Evolutionary conservation across 495 filamentous ascomycete species (phyloP).

Genomic region (Venustampulla echinocandica): DNA sequence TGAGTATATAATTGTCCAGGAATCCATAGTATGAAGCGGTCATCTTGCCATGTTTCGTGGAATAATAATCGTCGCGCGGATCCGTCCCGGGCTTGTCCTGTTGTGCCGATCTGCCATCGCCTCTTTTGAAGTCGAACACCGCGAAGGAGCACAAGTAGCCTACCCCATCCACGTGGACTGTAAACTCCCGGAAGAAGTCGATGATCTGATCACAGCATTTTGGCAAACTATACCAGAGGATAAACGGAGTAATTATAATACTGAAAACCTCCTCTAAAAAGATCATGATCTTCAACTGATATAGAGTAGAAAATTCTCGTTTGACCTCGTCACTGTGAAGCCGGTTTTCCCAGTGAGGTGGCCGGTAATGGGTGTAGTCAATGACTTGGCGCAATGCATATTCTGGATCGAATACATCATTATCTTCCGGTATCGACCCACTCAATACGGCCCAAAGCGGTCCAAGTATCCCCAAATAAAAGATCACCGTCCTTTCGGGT

Average conservation of each 20-base stretch:
- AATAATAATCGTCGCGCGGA: conserved; percentile 83
- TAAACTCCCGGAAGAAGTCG: conserved; percentile 97
- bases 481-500: conserved; percentile 69
- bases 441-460: conserved; percentile 72
- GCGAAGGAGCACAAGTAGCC: conserved; percentile 95
- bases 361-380: conserved; percentile 84
- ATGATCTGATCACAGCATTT: conserved; percentile 88
- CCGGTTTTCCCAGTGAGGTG: conserved; percentile 76
- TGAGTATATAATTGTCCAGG: conserved; percentile 75
- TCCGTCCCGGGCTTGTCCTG: conserved; percentile 36
- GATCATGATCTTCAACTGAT: conserved; percentile 80
- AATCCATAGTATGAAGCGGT: conserved; percentile 89
- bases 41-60: conserved; percentile 96
- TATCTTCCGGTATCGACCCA: conserved; percentile 76
- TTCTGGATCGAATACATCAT: conserved; percentile 85
- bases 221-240: conserved; percentile 80
- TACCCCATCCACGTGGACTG: conserved; percentile 90
- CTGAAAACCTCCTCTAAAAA: conserved; percentile 89
- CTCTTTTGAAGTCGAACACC: conserved; percentile 95
- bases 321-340: conserved; percentile 81
- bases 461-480: conserved; percentile 67
- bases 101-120: conserved; percentile 43
- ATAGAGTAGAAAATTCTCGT: conserved; percentile 77
- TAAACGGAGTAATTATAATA: conserved; percentile 83
- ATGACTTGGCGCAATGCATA: conserved; percentile 80